phyloP scores from a whole-genome alignment of 352 stramenopile species.

The Phytophthora sp. region DNA sequence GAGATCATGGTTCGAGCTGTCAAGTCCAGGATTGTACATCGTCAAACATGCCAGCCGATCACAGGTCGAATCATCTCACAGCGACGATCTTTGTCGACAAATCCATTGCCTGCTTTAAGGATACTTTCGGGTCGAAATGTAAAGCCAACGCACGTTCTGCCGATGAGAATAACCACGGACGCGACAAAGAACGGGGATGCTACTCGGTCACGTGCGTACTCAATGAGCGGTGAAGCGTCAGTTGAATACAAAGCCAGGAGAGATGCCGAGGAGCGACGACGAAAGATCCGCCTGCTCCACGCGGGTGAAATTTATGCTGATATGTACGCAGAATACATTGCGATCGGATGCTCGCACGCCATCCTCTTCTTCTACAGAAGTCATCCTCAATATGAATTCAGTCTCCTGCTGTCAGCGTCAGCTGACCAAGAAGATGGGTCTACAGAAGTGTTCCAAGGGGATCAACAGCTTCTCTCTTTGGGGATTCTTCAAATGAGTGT shows the following conservation, averaged over 20 bases:
- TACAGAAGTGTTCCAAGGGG: no score
- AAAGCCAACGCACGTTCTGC: no score
- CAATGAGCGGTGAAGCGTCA: no score
- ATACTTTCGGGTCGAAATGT: no score
- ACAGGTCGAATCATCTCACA: no score
- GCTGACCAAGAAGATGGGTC: slow-evolving; percentile 8
- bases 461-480: slow-evolving; percentile 1
- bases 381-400: slow-evolving; percentile 38
- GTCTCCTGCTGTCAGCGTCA: not conserved
- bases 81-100: no score
- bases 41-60: slow-evolving; percentile 5
- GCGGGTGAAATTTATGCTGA: slow-evolving; percentile 39
- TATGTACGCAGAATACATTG: slow-evolving; percentile 59
- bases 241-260: no score
- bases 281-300: slow-evolving; percentile 26
- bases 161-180: no score
- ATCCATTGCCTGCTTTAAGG: no score
- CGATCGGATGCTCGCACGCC: slow-evolving; percentile 46
- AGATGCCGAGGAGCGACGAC: slow-evolving; percentile 10
- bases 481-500: slow-evolving; percentile 23
- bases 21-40: slow-evolving; percentile 28
- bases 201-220: no score
- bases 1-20: slow-evolving; percentile 34
- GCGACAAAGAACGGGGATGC: no score
- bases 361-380: slow-evolving; percentile 42